Evolutionary conservation across 1,284 basidiomycete species (phyloP), one percentile per base, ranked within the genome.

Genomic region (Rhodotorula sp.): DNA sequence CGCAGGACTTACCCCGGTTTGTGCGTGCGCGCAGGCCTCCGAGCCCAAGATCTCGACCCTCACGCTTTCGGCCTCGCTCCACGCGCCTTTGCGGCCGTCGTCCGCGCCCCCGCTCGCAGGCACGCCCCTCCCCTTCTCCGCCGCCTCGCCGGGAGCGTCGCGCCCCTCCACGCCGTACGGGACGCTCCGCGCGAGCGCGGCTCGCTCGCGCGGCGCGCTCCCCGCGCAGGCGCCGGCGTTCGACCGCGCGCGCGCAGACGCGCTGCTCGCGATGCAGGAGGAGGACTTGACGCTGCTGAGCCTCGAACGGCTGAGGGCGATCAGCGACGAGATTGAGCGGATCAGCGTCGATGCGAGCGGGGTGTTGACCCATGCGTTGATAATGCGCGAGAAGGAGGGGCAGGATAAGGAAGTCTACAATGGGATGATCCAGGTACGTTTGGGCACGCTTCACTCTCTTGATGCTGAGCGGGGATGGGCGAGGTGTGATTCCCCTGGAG

Each of bases 321-420:
- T 75, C 17, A 36, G 44, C 51, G 55, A 41, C 8, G 70, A 76
- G 60, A 7, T 76, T 10, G 75, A 76, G 21, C 44, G 55, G 50
- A 59, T 75, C 36, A 70, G 66, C 39, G 68, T 69, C 25, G 73
- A 77, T 8, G 76, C 72, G 48, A 73, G 75, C 51, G 69, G 55
- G n/a, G 62, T 71, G 21, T 27, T 77, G 46, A 77, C 76, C 25
- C 66, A 75, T 58, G 70, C 72, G n/a, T 36, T 77, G 32, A 57
- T 75, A 53, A 51, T 58, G 70, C 44, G 76, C 36, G 76, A 77
- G 63, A 76, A 75, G 61, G 75, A 76, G 56, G 58, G 56, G 57
- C 69, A 70, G 53, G 76, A 77, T 46, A 69, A 67, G 55, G 76
- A 73, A 63, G 76, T 75, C 22, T 77, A 77, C 59, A 70, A 77